Evolutionary conservation across 139 green algal genomes (phyloP).

Genomic region (Chlamydomonas sp.): DNA sequence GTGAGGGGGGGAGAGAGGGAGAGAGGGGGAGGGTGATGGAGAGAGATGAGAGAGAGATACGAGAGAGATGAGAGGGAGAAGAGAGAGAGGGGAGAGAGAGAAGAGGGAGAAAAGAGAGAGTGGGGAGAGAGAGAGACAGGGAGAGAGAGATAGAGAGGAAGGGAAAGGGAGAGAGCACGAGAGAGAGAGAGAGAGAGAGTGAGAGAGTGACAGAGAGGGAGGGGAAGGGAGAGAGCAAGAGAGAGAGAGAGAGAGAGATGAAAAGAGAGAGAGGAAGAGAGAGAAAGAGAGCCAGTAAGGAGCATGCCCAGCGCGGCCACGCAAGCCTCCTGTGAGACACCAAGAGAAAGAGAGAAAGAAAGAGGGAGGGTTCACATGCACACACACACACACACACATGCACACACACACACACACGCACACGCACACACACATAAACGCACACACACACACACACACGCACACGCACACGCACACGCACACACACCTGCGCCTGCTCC

Average conservation of each 20-base stretch:
- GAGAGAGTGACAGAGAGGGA: neutral
- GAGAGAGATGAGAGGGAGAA: neutral
- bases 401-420: neutral
- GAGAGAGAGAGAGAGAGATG: too few species aligned
- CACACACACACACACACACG: neutral
- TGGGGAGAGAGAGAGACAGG: too few species aligned
- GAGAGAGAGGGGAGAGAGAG: neutral
- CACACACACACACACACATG: slow-evolving; percentile 1
- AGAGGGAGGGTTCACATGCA: too few species aligned
- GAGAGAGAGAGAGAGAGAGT: too few species aligned
- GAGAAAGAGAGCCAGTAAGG: neutral
- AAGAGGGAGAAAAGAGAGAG: neutral
- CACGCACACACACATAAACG: neutral
- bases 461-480: neutral
- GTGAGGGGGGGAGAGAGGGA: neutral
- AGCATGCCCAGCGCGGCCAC: neutral
- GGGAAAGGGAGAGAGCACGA: too few species aligned
- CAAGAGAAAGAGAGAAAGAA: too few species aligned
- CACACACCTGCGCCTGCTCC: slow-evolving; percentile 62
- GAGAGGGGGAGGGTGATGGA: neutral
- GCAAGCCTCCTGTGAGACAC: too few species aligned
- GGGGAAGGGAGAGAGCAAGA: too few species aligned
- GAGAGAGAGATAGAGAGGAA: too few species aligned
- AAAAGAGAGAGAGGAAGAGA: too few species aligned
- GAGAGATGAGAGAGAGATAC: neutral